Base-by-base conservation (phyloP, 2,329 filamentous ascomycete genomes). In the Sarocladiaceae sp. region DNA sequence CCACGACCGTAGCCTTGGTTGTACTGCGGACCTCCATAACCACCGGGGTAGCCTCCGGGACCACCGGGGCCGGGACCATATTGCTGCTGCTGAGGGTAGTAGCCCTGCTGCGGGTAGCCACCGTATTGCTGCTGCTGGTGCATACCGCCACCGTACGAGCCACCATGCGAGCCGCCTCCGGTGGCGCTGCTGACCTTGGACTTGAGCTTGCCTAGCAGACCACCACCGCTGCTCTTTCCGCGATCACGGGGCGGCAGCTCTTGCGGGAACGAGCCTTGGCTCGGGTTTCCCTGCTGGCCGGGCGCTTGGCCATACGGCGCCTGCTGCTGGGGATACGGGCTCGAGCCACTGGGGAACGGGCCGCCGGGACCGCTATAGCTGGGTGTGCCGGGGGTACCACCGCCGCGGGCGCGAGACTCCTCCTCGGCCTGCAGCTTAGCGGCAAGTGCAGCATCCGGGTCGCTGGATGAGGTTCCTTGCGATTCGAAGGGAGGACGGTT, bases 381-480 rank as follows among this genome's bases (percentile, higher is more conserved):
- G 6, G 59, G 59, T 13, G 72, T 73, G 35, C 79, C 76, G 5
- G 80, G n/a, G n/a, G n/a, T n/a, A 47, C 58, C 54, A 42, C 43
- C 51, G 50, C 39, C 40, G n/a, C 59, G 58, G 13, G 72, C 73
- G 34, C 79, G 76, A 5, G 80, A 78, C 51, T 95, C 76, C 63
- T 95, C 89, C 63, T 95, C 86, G 34, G 85, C 85, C 61, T 95
- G 90, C 33, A 95, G 69, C 57, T 81, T 78, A 32, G 85, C 76
- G 6, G 90, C 89, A 9, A 90, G 69, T 20, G 74, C 74, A 47
- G 85, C 88, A 58, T 94, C 88, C 37, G 84, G 81, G 47, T 77
- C 77, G 42, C 63, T 54, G n/a, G 53, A 45, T 11, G 58, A 55
- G 21, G 58, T 58, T 45, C 58, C 57, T 37, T 55, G 55, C 45